Conservation (phyloP, 768 basidiomycete species). For the Psilocybe azurescens region DNA sequence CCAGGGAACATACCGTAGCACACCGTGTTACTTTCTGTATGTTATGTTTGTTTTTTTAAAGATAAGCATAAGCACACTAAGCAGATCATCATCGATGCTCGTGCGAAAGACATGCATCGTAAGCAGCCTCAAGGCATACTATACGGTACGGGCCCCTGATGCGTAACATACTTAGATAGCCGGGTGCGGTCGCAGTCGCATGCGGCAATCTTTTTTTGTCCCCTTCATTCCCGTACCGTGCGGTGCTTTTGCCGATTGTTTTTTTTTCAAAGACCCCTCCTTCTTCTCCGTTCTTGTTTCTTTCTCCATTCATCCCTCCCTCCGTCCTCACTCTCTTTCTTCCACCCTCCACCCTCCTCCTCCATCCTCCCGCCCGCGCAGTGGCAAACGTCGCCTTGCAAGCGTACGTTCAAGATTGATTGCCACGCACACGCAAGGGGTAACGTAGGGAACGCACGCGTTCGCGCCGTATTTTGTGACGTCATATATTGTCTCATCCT, state of each 20-base stretch:
- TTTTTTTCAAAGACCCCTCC: conserved; percentile 1
- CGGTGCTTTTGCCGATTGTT: neutral
- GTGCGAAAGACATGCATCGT: too few relatives aligned
- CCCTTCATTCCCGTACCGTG: neutral
- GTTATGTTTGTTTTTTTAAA: too few relatives aligned
- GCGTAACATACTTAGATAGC: neutral
- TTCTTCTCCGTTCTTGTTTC: neutral
- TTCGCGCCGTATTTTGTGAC: conserved; percentile 1
- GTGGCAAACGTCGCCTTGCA: too few relatives aligned
- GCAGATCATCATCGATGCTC: too few relatives aligned
- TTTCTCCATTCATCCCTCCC: neutral
- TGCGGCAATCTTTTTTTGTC: neutral
- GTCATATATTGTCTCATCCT: conserved; percentile 11
- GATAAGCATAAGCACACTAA: neutral
- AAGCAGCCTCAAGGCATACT: too few relatives aligned
- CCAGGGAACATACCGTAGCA: too few relatives aligned
- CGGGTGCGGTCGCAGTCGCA: neutral
- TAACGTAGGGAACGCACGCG: neutral
- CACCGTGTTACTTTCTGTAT: too few relatives aligned
- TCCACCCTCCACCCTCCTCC: neutral
- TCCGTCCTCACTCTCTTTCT: neutral
- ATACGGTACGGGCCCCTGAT: neutral
- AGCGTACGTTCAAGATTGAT: too few relatives aligned
- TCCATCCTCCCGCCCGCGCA: too few relatives aligned
- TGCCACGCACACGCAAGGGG: neutral